phyloP scores from a whole-genome alignment of 352 stramenopile species.

The Aphanomyces euteiches region DNA sequence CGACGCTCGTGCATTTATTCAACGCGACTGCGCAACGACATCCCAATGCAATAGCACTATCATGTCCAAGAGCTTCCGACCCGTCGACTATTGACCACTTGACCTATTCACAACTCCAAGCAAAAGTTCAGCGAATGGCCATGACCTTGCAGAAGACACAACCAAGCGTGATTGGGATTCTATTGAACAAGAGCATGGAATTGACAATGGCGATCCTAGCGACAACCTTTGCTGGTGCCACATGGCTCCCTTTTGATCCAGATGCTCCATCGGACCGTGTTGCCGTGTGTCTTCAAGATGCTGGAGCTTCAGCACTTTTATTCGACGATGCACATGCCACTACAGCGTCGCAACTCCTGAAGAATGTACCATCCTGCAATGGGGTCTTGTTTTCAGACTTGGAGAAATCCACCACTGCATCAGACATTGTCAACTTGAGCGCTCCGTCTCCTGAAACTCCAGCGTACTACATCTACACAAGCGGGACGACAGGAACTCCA shows the following conservation, averaged over 20 bases:
- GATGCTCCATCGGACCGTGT: slow-evolving; percentile 15
- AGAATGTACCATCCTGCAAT: neutral
- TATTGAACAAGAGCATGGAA: too few relatives aligned
- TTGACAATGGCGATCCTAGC: too few relatives aligned
- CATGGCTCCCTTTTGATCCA: slow-evolving; percentile 8
- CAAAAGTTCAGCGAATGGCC: too few relatives aligned
- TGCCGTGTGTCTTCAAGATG: neutral
- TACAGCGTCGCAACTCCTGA: neutral
- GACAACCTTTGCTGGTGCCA: too few relatives aligned
- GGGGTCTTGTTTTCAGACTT: neutral
- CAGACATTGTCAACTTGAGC: neutral
- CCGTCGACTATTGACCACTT: too few relatives aligned
- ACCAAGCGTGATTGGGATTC: too few relatives aligned
- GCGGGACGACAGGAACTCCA: slow-evolving; percentile 13
- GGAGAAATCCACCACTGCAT: neutral
- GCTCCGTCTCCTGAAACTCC: neutral
- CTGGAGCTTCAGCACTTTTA: neutral
- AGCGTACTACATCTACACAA: slow-evolving; percentile 24
- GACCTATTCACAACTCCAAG: too few relatives aligned
- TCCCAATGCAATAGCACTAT: too few relatives aligned
- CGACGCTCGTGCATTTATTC: too few relatives aligned
- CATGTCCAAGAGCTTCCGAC: too few relatives aligned
- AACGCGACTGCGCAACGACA: too few relatives aligned
- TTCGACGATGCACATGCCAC: slow-evolving; percentile 9
- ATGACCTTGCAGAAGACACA: too few relatives aligned